Conservation (phyloP, 768 basidiomycete genomes). For the Bullera alba region DNA sequence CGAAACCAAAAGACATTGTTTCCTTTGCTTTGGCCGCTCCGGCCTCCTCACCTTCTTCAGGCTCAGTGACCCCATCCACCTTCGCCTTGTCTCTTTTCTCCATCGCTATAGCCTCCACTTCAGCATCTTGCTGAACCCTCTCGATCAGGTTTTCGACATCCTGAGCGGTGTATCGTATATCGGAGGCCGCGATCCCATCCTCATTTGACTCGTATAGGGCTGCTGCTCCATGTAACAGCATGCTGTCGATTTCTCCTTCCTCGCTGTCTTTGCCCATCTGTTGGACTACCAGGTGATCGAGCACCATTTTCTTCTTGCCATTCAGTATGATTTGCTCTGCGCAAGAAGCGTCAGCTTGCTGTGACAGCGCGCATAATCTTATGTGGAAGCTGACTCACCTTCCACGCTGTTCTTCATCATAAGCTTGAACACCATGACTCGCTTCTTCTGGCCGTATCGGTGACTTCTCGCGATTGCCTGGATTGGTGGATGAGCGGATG, state of each 20-base stretch:
- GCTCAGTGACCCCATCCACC: constrained; percentile 55
- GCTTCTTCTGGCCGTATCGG: constrained; percentile 90
- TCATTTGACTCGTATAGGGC: constrained; percentile 63
- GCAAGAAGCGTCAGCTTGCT: not conserved
- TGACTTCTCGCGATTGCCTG: constrained; percentile 92
- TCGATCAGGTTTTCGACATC: constrained; percentile 83
- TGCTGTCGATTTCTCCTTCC: constrained; percentile 76
- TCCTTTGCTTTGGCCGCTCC: constrained; percentile 48
- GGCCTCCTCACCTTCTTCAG: constrained; percentile 33
- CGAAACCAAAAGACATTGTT: constrained; percentile 65
- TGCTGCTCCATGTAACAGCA: constrained; percentile 81
- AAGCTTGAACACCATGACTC: constrained; percentile 88
- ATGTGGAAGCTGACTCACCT: constrained; percentile 50
- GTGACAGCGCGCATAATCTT: not conserved
- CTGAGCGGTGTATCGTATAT: constrained; percentile 62
- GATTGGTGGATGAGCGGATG: not conserved
- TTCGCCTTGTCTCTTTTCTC: constrained; percentile 50
- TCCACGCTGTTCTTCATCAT: constrained; percentile 93
- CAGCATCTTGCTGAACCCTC: constrained; percentile 65
- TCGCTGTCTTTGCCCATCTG: constrained; percentile 84
- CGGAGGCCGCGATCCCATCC: constrained; percentile 49
- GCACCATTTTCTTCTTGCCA: constrained; percentile 89
- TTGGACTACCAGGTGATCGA: constrained; percentile 92
- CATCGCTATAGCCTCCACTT: constrained; percentile 22
- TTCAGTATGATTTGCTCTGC: constrained; percentile 82